These are phyloP conservation scores for Aspergillaceae sp. DNA, from an alignment of 2,329 filamentous ascomycete species.

Conservation along the genomic window DNA sequence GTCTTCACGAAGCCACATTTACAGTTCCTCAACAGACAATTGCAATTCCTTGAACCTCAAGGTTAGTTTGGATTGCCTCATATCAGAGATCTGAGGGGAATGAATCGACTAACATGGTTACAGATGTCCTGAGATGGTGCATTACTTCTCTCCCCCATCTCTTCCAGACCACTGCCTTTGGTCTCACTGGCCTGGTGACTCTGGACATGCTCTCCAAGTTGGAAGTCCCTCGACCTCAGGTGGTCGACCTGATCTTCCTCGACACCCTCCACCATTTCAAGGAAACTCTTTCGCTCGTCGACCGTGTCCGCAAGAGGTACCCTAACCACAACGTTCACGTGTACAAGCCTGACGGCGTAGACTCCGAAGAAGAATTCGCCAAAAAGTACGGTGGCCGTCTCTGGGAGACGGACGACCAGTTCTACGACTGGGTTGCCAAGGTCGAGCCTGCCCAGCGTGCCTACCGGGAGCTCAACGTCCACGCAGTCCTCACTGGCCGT, in stretches of 20 bases:
- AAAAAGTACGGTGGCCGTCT: conserved; percentile 70
- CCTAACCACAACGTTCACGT: conserved; percentile 73
- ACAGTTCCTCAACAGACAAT: conserved; percentile 79
- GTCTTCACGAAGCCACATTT: conserved; percentile 82
- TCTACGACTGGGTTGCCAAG: conserved; percentile 96
- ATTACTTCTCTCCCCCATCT: conserved; percentile 82
- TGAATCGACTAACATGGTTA: conserved; percentile 3
- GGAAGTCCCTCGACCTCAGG: conserved; percentile 39
- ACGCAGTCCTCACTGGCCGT: conserved; percentile 85
- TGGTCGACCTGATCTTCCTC: conserved; percentile 58
- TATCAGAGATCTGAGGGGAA: conserved; percentile 5
- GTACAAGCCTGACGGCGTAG: conserved; percentile 73
- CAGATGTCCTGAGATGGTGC: conserved; percentile 85
- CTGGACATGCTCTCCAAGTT: conserved; percentile 59
- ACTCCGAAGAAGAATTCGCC: conserved; percentile 69
- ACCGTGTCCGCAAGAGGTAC: conserved; percentile 68
- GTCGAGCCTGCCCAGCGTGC: conserved; percentile 92
- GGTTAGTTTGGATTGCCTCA: conserved; percentile 33
- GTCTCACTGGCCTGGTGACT: conserved; percentile 69
- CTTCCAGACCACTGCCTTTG: conserved; percentile 78
- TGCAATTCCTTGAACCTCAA: conserved; percentile 78
- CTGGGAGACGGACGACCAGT: conserved; percentile 76
- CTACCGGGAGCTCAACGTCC: conserved; percentile 77
- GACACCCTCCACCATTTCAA: conserved; percentile 76
- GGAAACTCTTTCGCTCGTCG: conserved; percentile 65